phyloP scores from a whole-genome alignment of 1,284 basidiomycete species.

The Volvariella volvacea region DNA sequence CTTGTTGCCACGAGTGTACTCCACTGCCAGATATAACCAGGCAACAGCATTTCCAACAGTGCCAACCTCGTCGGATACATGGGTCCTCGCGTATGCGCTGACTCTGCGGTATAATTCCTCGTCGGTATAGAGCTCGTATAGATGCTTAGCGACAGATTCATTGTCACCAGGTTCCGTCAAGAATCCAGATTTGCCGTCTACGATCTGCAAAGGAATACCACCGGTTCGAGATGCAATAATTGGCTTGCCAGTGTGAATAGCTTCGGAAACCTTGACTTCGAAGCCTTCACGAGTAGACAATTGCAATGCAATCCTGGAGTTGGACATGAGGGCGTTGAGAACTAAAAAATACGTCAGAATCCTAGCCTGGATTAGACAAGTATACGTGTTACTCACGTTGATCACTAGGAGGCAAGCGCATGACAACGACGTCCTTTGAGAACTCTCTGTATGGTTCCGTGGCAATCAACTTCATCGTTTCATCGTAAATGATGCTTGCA shows the following conservation, averaged over 20 bases:
- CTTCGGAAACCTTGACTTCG: slow-evolving; percentile 90
- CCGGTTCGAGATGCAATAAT: slow-evolving; percentile 77
- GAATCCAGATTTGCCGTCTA: slow-evolving; percentile 78
- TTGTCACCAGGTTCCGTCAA: slow-evolving; percentile 71
- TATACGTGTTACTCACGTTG: slow-evolving; percentile 48
- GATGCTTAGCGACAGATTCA: slow-evolving; percentile 61
- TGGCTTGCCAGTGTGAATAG: slow-evolving; percentile 78
- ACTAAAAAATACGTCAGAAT: slow-evolving; percentile 32
- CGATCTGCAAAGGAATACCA: slow-evolving; percentile 84
- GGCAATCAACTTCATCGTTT: slow-evolving; percentile 54
- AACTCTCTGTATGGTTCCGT: slow-evolving; percentile 49
- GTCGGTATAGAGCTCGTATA: slow-evolving; percentile 72
- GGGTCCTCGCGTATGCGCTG: slow-evolving; percentile 62
- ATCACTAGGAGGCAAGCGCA: slow-evolving; percentile 75
- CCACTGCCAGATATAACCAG: slow-evolving; percentile 78
- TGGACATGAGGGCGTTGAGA: slow-evolving; percentile 72
- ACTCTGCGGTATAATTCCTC: slow-evolving; percentile 54
- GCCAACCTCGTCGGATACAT: slow-evolving; percentile 75
- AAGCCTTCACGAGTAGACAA: slow-evolving; percentile 84
- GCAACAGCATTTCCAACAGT: slow-evolving; percentile 76
- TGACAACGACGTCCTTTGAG: slow-evolving; percentile 65
- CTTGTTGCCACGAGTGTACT: slow-evolving; percentile 68
- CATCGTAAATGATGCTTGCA: slow-evolving; percentile 81
- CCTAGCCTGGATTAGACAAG: background rate
- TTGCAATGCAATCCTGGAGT: slow-evolving; percentile 70